Conservation (phyloP, 2,329 filamentous ascomycete genomes). For the Calonectria henricotiae region DNA sequence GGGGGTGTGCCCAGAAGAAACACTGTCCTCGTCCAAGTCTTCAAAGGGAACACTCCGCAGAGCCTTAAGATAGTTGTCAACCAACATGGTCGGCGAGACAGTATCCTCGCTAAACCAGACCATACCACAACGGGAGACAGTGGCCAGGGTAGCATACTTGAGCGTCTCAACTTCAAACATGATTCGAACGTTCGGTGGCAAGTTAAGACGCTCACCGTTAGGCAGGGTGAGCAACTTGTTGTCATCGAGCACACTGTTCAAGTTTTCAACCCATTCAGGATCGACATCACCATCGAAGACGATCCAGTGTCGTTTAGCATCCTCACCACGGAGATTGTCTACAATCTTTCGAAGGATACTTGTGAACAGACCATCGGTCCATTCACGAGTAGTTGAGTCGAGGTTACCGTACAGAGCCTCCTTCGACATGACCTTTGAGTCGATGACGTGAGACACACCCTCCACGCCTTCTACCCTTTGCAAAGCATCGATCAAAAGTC, state of each 20-base stretch:
- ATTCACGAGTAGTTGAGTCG: conserved; percentile 97
- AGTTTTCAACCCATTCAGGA: conserved; percentile 99
- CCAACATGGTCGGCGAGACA: conserved; percentile 93
- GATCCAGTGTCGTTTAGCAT: conserved; percentile 98
- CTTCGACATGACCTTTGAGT: conserved; percentile 99
- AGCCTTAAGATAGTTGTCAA: conserved; percentile 89
- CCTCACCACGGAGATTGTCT: conserved; percentile 97
- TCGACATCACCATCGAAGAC: conserved; percentile 99
- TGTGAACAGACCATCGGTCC: conserved; percentile 98
- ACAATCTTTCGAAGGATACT: conserved; percentile 98
- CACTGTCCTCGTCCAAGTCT: conserved; percentile 93
- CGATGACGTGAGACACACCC: conserved; percentile 96
- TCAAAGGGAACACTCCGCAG: conserved; percentile 90
- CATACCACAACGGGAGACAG: conserved; percentile 99
- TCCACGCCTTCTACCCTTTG: conserved; percentile 93
- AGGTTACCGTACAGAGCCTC: conserved; percentile 96
- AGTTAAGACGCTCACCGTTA: conserved; percentile 96
- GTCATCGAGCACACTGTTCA: conserved; percentile 99
- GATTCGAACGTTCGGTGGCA: conserved; percentile 95
- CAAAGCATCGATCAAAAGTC: conserved; percentile 89
- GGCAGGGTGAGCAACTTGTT: conserved; percentile 98
- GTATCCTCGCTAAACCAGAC: conserved; percentile 99
- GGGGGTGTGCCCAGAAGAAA: conserved; percentile 81
- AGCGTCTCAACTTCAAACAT: conserved; percentile 99
- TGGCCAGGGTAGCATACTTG: conserved; percentile 97